These are phyloP conservation scores for Prosopis cineraria DNA, from an alignment of 306 rosid species.

Conservation along the genomic window DNA sequence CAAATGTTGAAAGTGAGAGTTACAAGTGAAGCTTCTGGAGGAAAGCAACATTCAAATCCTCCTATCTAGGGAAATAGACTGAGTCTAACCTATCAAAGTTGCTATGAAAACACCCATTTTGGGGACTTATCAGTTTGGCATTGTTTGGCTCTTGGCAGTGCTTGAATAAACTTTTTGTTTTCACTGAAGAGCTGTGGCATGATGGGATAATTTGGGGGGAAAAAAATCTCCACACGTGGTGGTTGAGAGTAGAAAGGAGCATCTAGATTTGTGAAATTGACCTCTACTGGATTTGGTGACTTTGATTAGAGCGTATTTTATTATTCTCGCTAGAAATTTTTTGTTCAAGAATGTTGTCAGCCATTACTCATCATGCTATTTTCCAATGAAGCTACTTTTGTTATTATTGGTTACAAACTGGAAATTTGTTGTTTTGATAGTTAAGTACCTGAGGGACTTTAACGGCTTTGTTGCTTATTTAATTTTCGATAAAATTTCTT, in stretches of 20 bases:
- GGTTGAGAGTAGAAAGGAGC: neutral
- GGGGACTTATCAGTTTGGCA: neutral
- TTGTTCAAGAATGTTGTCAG: neutral
- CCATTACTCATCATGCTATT: neutral
- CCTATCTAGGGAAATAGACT: neutral
- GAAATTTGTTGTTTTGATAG: slow-evolving; percentile 15
- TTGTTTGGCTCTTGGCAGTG: neutral
- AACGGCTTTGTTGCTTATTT: neutral
- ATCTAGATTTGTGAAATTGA: neutral
- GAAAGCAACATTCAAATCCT: neutral
- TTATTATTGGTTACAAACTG: slow-evolving; percentile 5
- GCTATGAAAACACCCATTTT: neutral
- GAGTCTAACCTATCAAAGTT: neutral
- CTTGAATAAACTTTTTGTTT: neutral
- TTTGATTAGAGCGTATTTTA: neutral
- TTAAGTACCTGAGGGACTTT: slow-evolving; percentile 9
- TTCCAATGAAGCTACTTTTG: slow-evolving; percentile 19
- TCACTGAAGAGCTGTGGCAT: neutral
- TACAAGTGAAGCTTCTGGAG: neutral
- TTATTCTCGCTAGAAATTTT: neutral
- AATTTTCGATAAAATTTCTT: slow-evolving; percentile 7
- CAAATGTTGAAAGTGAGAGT: neutral
- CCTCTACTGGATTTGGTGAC: neutral
- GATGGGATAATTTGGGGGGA: neutral
- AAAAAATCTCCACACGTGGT: neutral